Base-by-base conservation (phyloP, 352 stramenopile species). In the Pythium folliculosum region DNA sequence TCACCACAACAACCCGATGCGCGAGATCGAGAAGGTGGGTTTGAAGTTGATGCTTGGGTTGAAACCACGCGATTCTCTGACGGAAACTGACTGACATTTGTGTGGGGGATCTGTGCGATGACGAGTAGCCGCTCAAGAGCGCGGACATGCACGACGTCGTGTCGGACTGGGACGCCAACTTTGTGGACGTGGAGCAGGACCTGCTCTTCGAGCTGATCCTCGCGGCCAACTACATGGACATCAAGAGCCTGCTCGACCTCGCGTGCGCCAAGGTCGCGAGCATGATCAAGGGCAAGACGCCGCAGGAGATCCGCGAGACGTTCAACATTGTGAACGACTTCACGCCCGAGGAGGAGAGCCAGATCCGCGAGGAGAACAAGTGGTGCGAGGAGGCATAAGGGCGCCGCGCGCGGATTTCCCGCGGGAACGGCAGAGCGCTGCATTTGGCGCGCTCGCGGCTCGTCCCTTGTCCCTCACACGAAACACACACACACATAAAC, bases 261-360 rank as follows among this genome's bases (percentile, higher is more conserved):
- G 80, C 85, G 44, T 94, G 86, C 63, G 88, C 87, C 27, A 99
- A 99, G 84, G 94, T 95, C 19, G 96, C 70, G n/a, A 95, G 84
- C 57, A 95, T 96, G 84, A 96, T 96, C 76, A 98, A 96, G 80
- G 91, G 91, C 67, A 99, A 99, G 87, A 99, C 96, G 13, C 96
- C 98, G 5, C 97, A 99, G 80, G 98, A 99, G 81, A 99, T 99
- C 80, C 91, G 98, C 48, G 90, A 98, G 71, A 99, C 95, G 32
- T 99, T 99, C 84, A 99, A 99, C 86, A 99, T 99, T 77, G 92
- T 97, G 40, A 99, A 99, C 83, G 98, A 99, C 83, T 99, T 99
- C 73, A 99, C 96, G 55, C 98, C 97, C 0, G 97, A 99, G 75
- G 97, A 99, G 72, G 98, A 99, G 82, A 97, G 94, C 27, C 95